Percentiles rank a stretch among this genome's conserved stretches.
Evolutionary conservation across 2,329 filamentous ascomycete genomes (phyloP).

Genomic region (Colletotrichum endophyticum): DNA sequence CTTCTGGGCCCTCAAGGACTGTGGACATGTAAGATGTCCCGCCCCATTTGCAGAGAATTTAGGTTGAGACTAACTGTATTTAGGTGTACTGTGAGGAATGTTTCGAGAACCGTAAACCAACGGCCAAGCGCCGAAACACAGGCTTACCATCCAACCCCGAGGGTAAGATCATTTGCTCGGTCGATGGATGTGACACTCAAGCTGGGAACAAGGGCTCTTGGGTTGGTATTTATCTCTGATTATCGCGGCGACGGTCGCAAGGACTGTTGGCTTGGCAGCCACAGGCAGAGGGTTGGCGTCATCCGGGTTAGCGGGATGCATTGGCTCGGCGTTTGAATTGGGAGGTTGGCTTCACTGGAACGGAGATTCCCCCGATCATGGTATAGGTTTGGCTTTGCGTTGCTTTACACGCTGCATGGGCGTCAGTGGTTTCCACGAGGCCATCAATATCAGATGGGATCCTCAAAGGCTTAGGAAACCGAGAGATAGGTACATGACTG

Average conservation of each 20-base stretch:
- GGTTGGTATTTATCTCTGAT: conserved; percentile 65
- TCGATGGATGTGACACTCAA: conserved; percentile 61
- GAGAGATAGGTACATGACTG: background rate
- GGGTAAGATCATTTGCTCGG: conserved; percentile 54
- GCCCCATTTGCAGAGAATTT: background rate
- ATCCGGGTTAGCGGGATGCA: conserved; percentile 10
- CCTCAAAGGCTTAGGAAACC: background rate
- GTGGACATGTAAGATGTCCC: conserved; percentile 77
- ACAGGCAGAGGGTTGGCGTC: background rate
- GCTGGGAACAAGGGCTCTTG: conserved; percentile 60
- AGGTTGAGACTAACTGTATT: conserved; percentile 32
- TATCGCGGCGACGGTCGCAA: background rate
- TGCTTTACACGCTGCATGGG: background rate
- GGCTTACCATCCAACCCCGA: conserved; percentile 15
- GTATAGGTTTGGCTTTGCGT: conserved; percentile 16
- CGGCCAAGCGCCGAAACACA: conserved; percentile 31
- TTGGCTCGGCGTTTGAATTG: conserved; percentile 19
- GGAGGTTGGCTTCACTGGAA: background rate
- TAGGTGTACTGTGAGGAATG: conserved; percentile 69
- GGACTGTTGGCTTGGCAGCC: conserved; percentile 50
- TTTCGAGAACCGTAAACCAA: conserved; percentile 59
- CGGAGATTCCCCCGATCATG: conserved; percentile 6
- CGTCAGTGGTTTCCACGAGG: background rate
- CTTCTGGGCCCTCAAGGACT: conserved; percentile 90
- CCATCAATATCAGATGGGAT: background rate